Base-by-base conservation (phyloP, 2,329 filamentous ascomycete species). In the Colletotrichum nymphaeae region DNA sequence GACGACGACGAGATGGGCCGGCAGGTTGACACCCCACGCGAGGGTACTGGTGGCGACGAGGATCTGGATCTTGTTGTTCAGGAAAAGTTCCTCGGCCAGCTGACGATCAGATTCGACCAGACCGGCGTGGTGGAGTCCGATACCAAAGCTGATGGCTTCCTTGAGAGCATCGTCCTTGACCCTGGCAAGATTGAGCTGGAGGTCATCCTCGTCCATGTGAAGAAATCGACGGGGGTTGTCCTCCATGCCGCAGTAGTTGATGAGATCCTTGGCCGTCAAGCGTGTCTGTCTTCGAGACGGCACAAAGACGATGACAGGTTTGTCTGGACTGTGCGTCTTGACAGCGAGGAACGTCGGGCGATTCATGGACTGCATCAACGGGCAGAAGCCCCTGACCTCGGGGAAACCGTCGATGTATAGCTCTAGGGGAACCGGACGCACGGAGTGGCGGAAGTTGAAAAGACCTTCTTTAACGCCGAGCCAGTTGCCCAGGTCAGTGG, bases 301-400 rank as follows among this genome's bases (percentile, higher is more conserved):
- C 7, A 99, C 97, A 78, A 99, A 99, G 1, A 99, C 97, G 81
- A 99, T 99, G 9, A 98, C 97, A 0, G 97, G 97, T 83, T 99
- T 98, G 66, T 95, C 93, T 0, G 97, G 97, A 55, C 95, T 98
- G 83, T 99, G 97, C 12, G 93, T 95, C 83, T 99, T 98, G 82
- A 99, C 97, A 0, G 97, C 97, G 37, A 98, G 86, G 83, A 98
- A 99, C 0, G 97, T 98, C 2, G 97, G 97, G 7, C 97, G 90
- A 80, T 99, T 99, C 97, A 99, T 99, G 0, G 95, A 97, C 83
- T 98, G 96, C 97, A 99, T 99, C 76, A 99, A 84, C 0, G 97
- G 95, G 78, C 96, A 98, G 85, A 99, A 99, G 0, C 97, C 97
- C 73, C 96, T 91, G 77, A 97, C 93, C 79, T 98, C 95, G 0